These are phyloP conservation scores for Fusarium udum DNA, from an alignment of 2,329 filamentous ascomycete genomes.

Conservation along the genomic window DNA sequence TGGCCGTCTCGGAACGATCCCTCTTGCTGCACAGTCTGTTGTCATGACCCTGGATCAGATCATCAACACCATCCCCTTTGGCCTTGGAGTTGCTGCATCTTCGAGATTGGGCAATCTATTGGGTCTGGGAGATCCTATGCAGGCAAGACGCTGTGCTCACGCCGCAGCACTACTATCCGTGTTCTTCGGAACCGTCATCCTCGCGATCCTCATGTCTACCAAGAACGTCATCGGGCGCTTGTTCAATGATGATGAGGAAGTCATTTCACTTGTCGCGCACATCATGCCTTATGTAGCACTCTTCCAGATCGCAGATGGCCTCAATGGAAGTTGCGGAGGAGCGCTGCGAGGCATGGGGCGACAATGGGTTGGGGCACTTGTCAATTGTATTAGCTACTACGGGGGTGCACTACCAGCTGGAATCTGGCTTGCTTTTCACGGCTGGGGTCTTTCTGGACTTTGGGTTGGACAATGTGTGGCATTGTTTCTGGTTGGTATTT, in stretches of 20 bases:
- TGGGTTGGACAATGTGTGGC: slow-evolving; percentile 88
- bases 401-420: slow-evolving; percentile 82
- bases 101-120: slow-evolving; percentile 82
- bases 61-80: slow-evolving; percentile 87
- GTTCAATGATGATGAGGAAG: slow-evolving; percentile 81
- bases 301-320: slow-evolving; percentile 89
- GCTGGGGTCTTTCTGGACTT: slow-evolving; percentile 81
- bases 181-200: slow-evolving; percentile 71
- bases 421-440: slow-evolving; percentile 85
- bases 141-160: slow-evolving; percentile 77
- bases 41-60: slow-evolving; percentile 92
- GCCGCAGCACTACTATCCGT: slow-evolving; percentile 78
- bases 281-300: slow-evolving; percentile 88
- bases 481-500: slow-evolving; percentile 78
- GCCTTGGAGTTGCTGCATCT: slow-evolving; percentile 83
- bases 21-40: slow-evolving; percentile 83
- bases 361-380: slow-evolving; percentile 83
- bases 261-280: slow-evolving; percentile 76
- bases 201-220: slow-evolving; percentile 74
- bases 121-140: slow-evolving; percentile 71
- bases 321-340: slow-evolving; percentile 87
- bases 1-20: slow-evolving; percentile 79
- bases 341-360: slow-evolving; percentile 83
- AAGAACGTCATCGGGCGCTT: slow-evolving; percentile 78
- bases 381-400: slow-evolving; percentile 88